Conservation (phyloP, 1,284 basidiomycete genomes). For the Apiotrichum veenhuisii region DNA sequence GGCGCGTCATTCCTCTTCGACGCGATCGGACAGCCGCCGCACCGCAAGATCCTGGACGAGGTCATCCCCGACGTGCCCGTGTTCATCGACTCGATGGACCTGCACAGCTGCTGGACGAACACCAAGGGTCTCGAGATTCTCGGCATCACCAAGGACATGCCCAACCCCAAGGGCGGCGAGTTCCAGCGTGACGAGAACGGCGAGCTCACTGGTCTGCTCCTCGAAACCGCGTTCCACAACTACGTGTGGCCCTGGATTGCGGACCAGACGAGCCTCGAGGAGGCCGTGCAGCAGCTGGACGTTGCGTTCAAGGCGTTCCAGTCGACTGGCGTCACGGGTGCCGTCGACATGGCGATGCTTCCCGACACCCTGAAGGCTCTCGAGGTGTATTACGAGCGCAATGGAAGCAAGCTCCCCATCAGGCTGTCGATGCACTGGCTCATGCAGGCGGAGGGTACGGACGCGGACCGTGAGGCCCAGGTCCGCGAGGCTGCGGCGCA, state of each 20-base stretch:
- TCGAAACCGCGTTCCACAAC: conserved; percentile 27
- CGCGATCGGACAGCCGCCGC: conserved; percentile 17
- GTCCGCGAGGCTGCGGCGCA: conserved; percentile 23
- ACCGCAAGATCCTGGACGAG: conserved; percentile 24
- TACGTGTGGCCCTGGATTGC: conserved; percentile 33
- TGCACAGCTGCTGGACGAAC: conserved; percentile 33
- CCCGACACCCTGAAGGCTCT: conserved; percentile 24
- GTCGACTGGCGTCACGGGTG: conserved; percentile 28
- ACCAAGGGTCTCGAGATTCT: conserved; percentile 25
- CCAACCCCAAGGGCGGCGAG: conserved; percentile 25
- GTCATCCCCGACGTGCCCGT: conserved; percentile 26
- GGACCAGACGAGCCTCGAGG: conserved; percentile 14
- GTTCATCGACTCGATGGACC: conserved; percentile 34
- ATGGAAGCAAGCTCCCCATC: conserved; percentile 21
- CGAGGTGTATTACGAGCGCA: conserved; percentile 21
- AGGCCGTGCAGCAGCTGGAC: conserved; percentile 18
- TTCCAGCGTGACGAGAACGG: conserved; percentile 29
- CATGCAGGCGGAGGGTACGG: conserved; percentile 17
- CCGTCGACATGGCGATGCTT: conserved; percentile 32
- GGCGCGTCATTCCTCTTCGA: conserved; percentile 27
- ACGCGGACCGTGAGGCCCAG: conserved; percentile 13
- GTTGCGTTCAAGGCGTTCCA: conserved; percentile 23
- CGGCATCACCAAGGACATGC: conserved; percentile 21
- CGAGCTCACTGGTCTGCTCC: conserved; percentile 23
- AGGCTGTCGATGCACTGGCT: conserved; percentile 26